Percentiles rank a stretch among this genome's conserved stretches.
phyloP scores from a whole-genome alignment of 2,329 filamentous ascomycete species.

The Emericellopsis atlantica region DNA sequence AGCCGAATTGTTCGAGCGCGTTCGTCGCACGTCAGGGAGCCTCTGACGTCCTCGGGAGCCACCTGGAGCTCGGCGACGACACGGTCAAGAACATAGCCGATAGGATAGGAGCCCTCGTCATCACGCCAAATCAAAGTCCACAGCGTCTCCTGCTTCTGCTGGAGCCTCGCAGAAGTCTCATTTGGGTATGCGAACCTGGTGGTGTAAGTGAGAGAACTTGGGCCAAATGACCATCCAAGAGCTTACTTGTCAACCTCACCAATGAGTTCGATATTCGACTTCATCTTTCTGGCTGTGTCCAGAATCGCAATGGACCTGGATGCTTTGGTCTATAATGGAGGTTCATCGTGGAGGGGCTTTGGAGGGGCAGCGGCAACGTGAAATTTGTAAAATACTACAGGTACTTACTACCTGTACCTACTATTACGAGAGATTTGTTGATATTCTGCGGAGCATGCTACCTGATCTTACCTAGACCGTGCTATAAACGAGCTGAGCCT shows the following conservation, averaged over 20 bases:
- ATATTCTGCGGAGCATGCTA: no score
- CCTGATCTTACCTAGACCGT: no score
- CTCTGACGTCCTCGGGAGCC: slow-evolving; percentile 35
- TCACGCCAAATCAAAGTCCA: slow-evolving; percentile 55
- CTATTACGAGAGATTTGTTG: no score
- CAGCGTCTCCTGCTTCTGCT: slow-evolving; percentile 43
- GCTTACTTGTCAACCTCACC: slow-evolving; percentile 41
- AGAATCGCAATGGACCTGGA: no score
- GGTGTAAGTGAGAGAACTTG: not conserved
- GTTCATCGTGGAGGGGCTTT: no score
- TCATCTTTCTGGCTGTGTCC: slow-evolving; percentile 6
- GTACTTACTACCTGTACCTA: no score
- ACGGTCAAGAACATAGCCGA: slow-evolving; percentile 46
- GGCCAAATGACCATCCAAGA: not conserved
- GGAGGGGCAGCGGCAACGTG: no score
- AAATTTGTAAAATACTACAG: no score
- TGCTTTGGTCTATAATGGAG: no score
- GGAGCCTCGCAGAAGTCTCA: slow-evolving; percentile 43
- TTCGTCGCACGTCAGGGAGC: slow-evolving; percentile 49
- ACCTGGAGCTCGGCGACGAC: slow-evolving; percentile 35
- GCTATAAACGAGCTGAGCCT: no score
- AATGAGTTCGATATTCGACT: slow-evolving; percentile 36
- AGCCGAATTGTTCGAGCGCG: slow-evolving; percentile 50
- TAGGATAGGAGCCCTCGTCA: slow-evolving; percentile 46
- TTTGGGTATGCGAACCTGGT: slow-evolving; percentile 66